Percentiles rank a stretch among this genome's conserved stretches.
These are phyloP conservation scores for Mollisia scopiformis DNA, from an alignment of 2,329 filamentous ascomycete genomes.

Conservation along the genomic window DNA sequence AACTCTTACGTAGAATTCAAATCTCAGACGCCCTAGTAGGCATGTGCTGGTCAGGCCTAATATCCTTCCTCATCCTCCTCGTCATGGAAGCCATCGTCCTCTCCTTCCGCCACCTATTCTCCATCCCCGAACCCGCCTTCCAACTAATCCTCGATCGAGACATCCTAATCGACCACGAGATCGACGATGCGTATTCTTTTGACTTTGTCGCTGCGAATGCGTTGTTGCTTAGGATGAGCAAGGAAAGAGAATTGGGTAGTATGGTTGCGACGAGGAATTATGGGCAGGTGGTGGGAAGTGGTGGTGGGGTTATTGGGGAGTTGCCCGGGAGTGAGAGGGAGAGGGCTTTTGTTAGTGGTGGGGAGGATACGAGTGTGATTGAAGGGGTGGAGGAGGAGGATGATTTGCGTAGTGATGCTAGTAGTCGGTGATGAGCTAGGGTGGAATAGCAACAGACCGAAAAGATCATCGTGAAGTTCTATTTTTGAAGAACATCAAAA, in stretches of 20 bases:
- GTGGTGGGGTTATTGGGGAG: not conserved
- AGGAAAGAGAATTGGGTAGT: not conserved
- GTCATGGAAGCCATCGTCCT: slow-evolving; percentile 4
- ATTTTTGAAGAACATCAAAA: too few species aligned
- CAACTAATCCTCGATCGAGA: slow-evolving; percentile 10
- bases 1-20: slow-evolving; percentile 4
- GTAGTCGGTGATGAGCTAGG: not conserved
- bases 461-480: too few species aligned
- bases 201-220: not conserved
- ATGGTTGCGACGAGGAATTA: not conserved
- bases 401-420: not conserved
- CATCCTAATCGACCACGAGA: slow-evolving; percentile 6
- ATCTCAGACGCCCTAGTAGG: slow-evolving; percentile 2
- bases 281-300: not conserved
- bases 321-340: not conserved
- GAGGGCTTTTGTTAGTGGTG: not conserved
- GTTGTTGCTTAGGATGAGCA: not conserved
- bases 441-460: too few species aligned
- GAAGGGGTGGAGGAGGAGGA: not conserved
- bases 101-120: not conserved
- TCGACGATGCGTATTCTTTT: not conserved
- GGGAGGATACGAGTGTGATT: not conserved
- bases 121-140: slow-evolving; percentile 1
- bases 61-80: slow-evolving; percentile 5
- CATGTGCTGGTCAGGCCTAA: slow-evolving; percentile 4